These are phyloP conservation scores for Phytopythium montanum DNA, from an alignment of 352 stramenopile species.

Conservation along the genomic window DNA sequence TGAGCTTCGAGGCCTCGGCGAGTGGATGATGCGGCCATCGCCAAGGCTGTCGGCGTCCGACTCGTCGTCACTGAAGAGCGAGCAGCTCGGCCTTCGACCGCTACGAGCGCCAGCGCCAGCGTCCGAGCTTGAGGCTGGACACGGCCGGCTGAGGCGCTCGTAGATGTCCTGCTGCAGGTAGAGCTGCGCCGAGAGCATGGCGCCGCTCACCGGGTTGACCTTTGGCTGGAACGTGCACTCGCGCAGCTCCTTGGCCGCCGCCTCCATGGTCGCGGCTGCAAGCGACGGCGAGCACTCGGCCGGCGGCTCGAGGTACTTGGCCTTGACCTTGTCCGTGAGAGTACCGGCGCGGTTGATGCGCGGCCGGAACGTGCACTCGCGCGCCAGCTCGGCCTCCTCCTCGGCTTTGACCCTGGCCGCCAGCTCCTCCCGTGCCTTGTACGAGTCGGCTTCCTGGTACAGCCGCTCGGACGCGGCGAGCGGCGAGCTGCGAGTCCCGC, in stretches of 20 bases:
- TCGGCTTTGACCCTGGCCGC: conserved; percentile 57
- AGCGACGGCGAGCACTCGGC: conserved; percentile 30
- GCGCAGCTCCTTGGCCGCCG: conserved; percentile 52
- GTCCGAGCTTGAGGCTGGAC: conserved; percentile 20
- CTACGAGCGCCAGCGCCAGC: conserved; percentile 4
- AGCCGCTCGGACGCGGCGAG: conserved; percentile 59
- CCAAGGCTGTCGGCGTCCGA: conserved; percentile 25
- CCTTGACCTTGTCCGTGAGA: conserved; percentile 51
- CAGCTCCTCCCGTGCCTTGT: conserved; percentile 68
- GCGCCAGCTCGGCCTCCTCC: conserved; percentile 65
- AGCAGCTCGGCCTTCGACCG: conserved; percentile 12
- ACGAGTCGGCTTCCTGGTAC: conserved; percentile 75
- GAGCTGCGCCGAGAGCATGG: conserved; percentile 81
- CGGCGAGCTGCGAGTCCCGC: conserved; percentile 19
- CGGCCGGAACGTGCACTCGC: conserved; percentile 73
- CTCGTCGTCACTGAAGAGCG: conserved; percentile 22
- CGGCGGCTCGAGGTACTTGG: conserved; percentile 71
- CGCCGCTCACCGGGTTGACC: conserved; percentile 65
- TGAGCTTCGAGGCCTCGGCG: conserved; percentile 13
- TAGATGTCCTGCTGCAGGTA: conserved; percentile 87
- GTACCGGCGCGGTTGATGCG: conserved; percentile 45
- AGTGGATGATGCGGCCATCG: conserved; percentile 11
- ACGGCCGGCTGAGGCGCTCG: conserved; percentile 71
- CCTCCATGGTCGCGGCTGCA: conserved; percentile 54
- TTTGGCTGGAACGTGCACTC: conserved; percentile 80